These are phyloP conservation scores for Glutinoglossum americanum DNA, from an alignment of 495 filamentous ascomycete species.

Conservation along the genomic window DNA sequence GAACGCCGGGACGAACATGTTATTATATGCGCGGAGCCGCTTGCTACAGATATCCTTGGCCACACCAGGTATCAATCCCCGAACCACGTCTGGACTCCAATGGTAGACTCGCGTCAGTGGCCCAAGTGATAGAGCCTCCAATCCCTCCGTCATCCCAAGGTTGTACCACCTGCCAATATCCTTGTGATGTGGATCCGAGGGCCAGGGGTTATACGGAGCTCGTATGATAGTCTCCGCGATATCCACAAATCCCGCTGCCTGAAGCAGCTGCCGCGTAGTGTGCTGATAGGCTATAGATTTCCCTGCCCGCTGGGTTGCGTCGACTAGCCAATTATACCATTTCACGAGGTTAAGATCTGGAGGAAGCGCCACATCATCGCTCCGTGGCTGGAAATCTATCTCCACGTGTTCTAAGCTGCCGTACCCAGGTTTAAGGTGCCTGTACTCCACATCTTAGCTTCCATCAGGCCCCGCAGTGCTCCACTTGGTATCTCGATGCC, in stretches of 20 bases:
- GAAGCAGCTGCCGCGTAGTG: conserved; percentile 38
- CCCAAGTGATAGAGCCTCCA: conserved; percentile 52
- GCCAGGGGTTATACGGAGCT: conserved; percentile 64
- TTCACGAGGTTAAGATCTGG: conserved; percentile 25
- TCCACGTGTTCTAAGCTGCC: conserved; percentile 85
- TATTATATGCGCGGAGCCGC: conserved; percentile 49
- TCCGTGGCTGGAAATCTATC: conserved; percentile 63
- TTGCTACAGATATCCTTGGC: conserved; percentile 47
- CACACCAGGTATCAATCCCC: conserved; percentile 36
- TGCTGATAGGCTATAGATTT: conserved; percentile 47
- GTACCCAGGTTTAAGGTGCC: conserved; percentile 56
- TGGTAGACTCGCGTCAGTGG: conserved; percentile 45
- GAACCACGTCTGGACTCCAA: conserved; percentile 45
- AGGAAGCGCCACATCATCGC: conserved; percentile 43
- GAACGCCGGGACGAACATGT: conserved; percentile 43
- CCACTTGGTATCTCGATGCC: neutral
- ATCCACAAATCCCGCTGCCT: conserved; percentile 61
- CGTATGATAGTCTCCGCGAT: conserved; percentile 53
- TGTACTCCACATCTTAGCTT: conserved; percentile 11
- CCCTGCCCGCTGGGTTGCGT: conserved; percentile 42
- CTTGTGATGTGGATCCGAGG: conserved; percentile 39
- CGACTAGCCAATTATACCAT: conserved; percentile 50
- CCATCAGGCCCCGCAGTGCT: neutral
- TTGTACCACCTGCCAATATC: conserved; percentile 75
- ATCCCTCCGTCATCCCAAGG: conserved; percentile 42